Base-by-base conservation (phyloP, 306 rosid species). In the Ziziphus jujuba region DNA sequence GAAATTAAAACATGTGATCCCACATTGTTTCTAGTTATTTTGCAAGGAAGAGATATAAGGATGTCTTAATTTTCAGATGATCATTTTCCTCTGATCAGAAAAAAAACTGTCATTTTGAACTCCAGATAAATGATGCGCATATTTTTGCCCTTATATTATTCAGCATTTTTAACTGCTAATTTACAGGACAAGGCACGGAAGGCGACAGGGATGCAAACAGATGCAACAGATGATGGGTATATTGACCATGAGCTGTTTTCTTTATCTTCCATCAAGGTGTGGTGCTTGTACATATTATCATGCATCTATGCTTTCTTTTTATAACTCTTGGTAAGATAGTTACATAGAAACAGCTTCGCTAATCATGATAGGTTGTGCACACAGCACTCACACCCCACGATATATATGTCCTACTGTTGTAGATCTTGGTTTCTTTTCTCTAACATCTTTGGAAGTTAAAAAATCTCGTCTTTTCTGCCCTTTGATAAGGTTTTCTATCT, bases 191-290 rank as follows among this genome's bases (percentile, higher is more conserved):
- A 87, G 86, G 84, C 75, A 5, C 88, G 96, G 21, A 91, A 90
- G 76, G 92, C 98, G 60, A 84, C 88, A 15, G 97, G 98, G 70
- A 83, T 73, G 89, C 96, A 93, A 79, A 81, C 78, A 65, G 97
- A 93, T 76, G 99, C 85, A 59, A 23, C 81, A 57, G 95, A 88
- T 59, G 99, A 90, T 59, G 83, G 88, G 63, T 90, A 88, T 65
- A 66, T 73, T 56, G 99, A 93, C 70, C 74, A 73, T 28, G 93
- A 88, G 68, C 60, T 93, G 72, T 93, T 93, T 80, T 85, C 97
- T 24, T 96, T 93, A 76, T 58, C 97, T 66, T 61, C 93, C 65
- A 93, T 93, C 47, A 93, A 93, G 99, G 99, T 92, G 76, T 58
- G 20, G 43, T 20, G 6, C 38, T 20, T 25, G 10, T 49, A 28